Conservation (phyloP, 2,329 filamentous ascomycete species). For the Fusarium humuli region DNA sequence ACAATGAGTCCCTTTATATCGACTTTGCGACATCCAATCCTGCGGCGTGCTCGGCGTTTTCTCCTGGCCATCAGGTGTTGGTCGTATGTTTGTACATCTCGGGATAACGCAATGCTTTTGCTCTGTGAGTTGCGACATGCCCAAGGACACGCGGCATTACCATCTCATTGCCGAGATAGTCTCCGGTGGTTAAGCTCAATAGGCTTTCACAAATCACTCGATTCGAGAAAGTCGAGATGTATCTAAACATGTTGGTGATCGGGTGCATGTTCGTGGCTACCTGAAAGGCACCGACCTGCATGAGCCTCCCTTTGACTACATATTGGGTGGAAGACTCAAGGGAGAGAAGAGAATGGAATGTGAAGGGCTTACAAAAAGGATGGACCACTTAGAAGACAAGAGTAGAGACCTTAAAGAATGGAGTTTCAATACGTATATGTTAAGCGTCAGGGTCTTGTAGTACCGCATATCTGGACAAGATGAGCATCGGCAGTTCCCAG, state of each 20-base stretch:
- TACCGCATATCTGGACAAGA: neutral
- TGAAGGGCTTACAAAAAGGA: neutral
- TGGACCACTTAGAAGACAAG: neutral
- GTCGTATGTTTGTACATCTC: constrained; percentile 28
- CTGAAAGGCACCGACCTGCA: neutral
- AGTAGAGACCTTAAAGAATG: neutral
- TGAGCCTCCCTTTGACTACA: neutral
- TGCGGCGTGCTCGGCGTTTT: constrained; percentile 16
- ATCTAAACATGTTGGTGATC: neutral
- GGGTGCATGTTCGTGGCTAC: neutral
- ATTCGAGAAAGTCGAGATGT: neutral
- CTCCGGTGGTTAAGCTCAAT: neutral
- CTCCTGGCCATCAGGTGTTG: constrained; percentile 36
- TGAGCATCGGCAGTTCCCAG: neutral
- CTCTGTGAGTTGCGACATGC: neutral
- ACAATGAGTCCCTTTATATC: neutral
- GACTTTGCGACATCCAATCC: constrained; percentile 7
- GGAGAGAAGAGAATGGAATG: constrained; percentile 4
- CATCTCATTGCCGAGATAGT: neutral
- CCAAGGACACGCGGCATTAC: neutral
- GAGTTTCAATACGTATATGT: neutral
- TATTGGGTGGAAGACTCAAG: neutral
- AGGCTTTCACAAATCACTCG: neutral
- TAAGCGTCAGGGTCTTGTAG: neutral
- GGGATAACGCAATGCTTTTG: neutral